Base-by-base conservation (phyloP, 768 basidiomycete species). In the Hericium coralloides region DNA sequence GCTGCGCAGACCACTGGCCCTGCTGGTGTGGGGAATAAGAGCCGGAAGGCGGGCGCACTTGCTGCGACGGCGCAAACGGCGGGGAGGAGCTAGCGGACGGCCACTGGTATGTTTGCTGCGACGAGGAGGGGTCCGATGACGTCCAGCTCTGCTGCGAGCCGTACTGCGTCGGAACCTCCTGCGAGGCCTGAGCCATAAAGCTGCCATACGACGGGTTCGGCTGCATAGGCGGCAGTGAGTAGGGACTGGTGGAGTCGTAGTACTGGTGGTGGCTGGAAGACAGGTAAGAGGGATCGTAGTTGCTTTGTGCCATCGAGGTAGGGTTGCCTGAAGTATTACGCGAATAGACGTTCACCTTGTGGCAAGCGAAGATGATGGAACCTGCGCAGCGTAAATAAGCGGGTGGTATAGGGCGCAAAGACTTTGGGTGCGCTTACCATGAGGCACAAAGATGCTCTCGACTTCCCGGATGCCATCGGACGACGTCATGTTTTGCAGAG, bases 401-500 rank as follows among this genome's bases (percentile, higher is more conserved):
- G 36, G 26, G 41, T 39, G 52, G 56, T 45, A 59, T 58, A 23
- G 68, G 31, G 59, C 49, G 26, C 12, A 25, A 50, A 51, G 55
- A 50, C 58, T 53, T 53, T 45, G 59, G 55, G 60, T 48, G 56
- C 53, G 65, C 81, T 64, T 68, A 87, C 90, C 90, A 81, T 93
- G 89, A 68, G 91, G 90, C 70, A 92, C 90, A 71, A 89, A 92
- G 60, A 92, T 85, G 72, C 88, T 91, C 68, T 92, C 89, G 26
- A 92, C 87, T 70, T 85, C 81, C 58, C 77, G 79, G 52, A 74
- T 75, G 57, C 79, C 76, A 38, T 79, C 77, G 66, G 77, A 74
- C 10, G 64, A 63, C 17, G 66, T 60, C 77, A 87, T 80, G 63
- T 73, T 73, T 67, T 86, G 86, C 56, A 77, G 75, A 47, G 87